Evolutionary conservation across 768 basidiomycete species (phyloP), one percentile per base, ranked within the genome.

Genomic region (Lyophyllum semitale): DNA sequence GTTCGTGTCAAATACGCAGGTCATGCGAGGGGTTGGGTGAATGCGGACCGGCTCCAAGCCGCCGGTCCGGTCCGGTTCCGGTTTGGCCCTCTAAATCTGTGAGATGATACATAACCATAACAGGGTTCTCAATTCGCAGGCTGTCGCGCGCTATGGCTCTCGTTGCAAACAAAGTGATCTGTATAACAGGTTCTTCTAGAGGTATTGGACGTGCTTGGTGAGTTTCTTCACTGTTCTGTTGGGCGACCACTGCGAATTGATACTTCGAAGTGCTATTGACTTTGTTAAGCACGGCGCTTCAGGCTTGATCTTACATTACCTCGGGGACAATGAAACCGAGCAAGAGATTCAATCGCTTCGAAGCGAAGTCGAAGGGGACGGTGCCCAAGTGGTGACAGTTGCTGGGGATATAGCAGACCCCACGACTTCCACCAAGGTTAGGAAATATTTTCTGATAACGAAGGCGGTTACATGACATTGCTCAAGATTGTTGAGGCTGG

Each of bases 131-230:
- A 17, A n/a, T 29, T 27, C 20, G 7, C 30, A 18, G 11, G 8
- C n/a, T 15, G 18, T 6, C 11, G 25, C 44, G 29, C 30, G 15
- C 11, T 8, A 80, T 78, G 75, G 59, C 70, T 48, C 70, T 86
- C 18, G 76, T 81, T 23, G 61, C 71, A 20, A 73, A 77, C 62
- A 88, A 88, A 66, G 71, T 88, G 37, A 83, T 89, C 15, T 83
- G 82, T 55, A 84, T 91, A 59, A 91, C 89, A 15, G 88, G 88
- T 17, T 77, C 84, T n/a, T 87, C 85, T 7, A 76, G 85, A 55
- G 89, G 88, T 20, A 91, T 91, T 54, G 88, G 89, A 12, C 77
- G 84, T 57, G 85, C 83, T 26, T 87, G 85, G 76, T 77, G 60
- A 41, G 68, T 48, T 29, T 43, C 37, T 33, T 35, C 27, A 1